Base-by-base conservation (phyloP, 768 basidiomycete genomes). In the Amanita fuliginea region DNA sequence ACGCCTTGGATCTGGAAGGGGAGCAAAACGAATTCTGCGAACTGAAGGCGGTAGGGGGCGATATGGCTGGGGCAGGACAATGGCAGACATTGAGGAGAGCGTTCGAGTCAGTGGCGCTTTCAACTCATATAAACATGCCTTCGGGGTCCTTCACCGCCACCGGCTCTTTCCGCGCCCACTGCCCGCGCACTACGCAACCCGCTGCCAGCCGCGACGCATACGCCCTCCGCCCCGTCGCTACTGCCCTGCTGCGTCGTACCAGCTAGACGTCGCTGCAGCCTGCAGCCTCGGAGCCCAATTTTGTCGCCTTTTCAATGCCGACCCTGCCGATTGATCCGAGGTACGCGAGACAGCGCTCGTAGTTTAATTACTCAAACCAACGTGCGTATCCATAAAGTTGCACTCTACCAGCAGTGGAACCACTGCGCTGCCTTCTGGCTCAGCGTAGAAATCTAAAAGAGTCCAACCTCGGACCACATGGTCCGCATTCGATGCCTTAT, bases 1-100 rank as follows among this genome's bases (percentile, higher is more conserved):
- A 45, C 77, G 72, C 19, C 77, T 71, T 1, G 86, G 85, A 56
- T 86, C 83, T 1, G 91, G 91, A 14, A 93, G 75, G 1, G 91
- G 91, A 0, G 91, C 90, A 54, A 93, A 93, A 53, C 86, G 78
- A 52, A 93, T 91, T 42, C 67, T 65, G 16, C 60, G 60, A 10
- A 53, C 18, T 14, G 53, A 21, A 35, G 50, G 50, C 19, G 40
- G 34, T 11, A 22, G 42, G 22, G 48, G 42, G n/a, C 8, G 40
- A 21, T 41, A 39, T 32, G 16, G 21, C 18, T 49, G 30, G 5
- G 32, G 22, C 16, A 14, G 44, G 16, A 36, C 24, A 35, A 32
- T 10, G 43, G 39, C 14, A 36, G 43, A n/a, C 36, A 51, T 46
- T 36, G 28, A 26, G 22, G 8, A 37, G 32, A n/a, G 6, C 0